Conservation (phyloP, 2,329 filamentous ascomycete genomes). For the Thermoascus crustaceus region DNA sequence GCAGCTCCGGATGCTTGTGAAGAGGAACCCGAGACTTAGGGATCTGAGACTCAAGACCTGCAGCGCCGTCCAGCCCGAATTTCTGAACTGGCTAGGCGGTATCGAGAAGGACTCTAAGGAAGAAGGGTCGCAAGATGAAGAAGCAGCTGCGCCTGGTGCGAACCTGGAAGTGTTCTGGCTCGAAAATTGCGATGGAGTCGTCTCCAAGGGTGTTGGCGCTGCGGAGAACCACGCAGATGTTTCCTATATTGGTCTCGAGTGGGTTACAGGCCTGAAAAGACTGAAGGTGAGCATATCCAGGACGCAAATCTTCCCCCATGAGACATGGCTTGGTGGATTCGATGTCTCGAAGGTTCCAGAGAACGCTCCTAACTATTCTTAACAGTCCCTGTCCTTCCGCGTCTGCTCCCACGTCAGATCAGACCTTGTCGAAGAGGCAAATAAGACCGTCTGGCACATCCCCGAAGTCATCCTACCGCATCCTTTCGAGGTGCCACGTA, state of each 20-base stretch:
- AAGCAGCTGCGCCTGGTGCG: constrained; percentile 14
- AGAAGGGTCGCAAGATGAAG: background rate
- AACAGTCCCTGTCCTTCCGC: constrained; percentile 21
- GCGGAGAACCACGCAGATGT: background rate
- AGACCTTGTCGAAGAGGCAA: constrained; percentile 15
- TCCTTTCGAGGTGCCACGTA: constrained; percentile 3
- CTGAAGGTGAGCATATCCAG: constrained; percentile 18
- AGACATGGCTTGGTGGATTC: background rate
- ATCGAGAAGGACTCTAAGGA: constrained; percentile 10
- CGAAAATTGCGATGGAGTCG: constrained; percentile 19
- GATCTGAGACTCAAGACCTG: constrained; percentile 25
- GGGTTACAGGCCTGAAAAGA: constrained; percentile 17
- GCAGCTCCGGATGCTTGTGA: constrained; percentile 26
- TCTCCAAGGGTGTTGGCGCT: constrained; percentile 9
- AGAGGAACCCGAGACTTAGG: constrained; percentile 19
- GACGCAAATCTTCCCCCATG: background rate
- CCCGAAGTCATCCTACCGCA: constrained; percentile 19
- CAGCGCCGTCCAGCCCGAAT: constrained; percentile 24
- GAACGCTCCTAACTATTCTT: background rate
- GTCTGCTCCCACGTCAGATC: constrained; percentile 17
- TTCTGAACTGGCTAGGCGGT: constrained; percentile 27
- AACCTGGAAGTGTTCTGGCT: constrained; percentile 19
- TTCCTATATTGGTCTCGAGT: constrained; percentile 18
- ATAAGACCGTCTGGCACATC: constrained; percentile 20
- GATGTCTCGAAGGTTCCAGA: background rate